These are phyloP conservation scores for Thuidium tamariscinum DNA, from an alignment of 225 moss, liverwort and hornwort genomes.

Conservation along the genomic window DNA sequence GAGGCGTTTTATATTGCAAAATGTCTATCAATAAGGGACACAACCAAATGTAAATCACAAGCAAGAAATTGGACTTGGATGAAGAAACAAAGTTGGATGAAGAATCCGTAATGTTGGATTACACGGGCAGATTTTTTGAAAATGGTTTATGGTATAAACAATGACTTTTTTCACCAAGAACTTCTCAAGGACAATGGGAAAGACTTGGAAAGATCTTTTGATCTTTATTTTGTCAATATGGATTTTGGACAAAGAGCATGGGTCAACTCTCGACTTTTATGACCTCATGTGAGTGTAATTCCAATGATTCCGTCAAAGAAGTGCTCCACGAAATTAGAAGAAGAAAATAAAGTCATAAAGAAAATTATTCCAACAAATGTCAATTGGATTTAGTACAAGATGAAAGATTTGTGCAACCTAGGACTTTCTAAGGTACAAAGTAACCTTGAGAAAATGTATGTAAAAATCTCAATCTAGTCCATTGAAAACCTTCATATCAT, in stretches of 20 bases:
- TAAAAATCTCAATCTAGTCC: background rate
- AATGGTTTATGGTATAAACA: too few relatives aligned
- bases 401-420: accelerated
- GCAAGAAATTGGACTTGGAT: too few relatives aligned
- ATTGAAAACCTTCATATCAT: background rate
- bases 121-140: too few relatives aligned
- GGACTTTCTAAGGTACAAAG: background rate
- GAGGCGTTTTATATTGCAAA: too few relatives aligned
- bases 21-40: too few relatives aligned
- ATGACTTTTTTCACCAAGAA: background rate
- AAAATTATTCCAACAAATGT: background rate
- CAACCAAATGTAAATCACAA: too few relatives aligned
- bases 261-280: background rate
- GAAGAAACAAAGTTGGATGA: too few relatives aligned
- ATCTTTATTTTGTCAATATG: background rate
- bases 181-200: background rate
- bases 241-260: too few relatives aligned
- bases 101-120: too few relatives aligned
- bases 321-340: background rate
- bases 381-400: background rate
- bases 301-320: background rate
- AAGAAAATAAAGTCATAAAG: too few relatives aligned
- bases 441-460: background rate
- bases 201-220: background rate
- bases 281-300: background rate